Percentiles rank a stretch among this genome's conserved stretches.
These are phyloP conservation scores for Diaporthe destruens DNA, from an alignment of 2,329 filamentous ascomycete genomes.

Conservation along the genomic window DNA sequence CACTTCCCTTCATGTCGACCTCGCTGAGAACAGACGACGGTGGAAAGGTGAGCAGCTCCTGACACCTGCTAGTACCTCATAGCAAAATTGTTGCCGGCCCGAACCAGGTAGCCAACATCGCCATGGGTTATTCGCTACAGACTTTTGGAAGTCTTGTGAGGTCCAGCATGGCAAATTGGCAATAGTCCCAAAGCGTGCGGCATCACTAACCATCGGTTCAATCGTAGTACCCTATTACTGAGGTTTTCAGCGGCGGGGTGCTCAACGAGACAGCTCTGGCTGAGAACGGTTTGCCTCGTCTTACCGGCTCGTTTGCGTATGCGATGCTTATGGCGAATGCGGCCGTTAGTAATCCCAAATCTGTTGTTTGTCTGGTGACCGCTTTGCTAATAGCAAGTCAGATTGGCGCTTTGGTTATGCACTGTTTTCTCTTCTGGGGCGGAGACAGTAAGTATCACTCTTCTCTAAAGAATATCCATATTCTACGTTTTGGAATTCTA, in stretches of 20 bases:
- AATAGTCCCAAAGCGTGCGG: no score
- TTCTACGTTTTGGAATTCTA: no score
- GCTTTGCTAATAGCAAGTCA: slow-evolving; percentile 45
- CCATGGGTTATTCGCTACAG: neutral
- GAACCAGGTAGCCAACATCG: neutral
- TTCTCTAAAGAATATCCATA: no score
- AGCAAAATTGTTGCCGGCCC: no score
- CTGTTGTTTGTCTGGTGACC: rapidly evolving
- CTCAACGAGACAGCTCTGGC: slow-evolving; percentile 57
- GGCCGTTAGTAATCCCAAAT: slow-evolving; percentile 53
- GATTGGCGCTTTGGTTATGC: slow-evolving; percentile 67
- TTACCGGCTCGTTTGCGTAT: slow-evolving; percentile 65
- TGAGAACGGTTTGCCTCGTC: slow-evolving; percentile 58
- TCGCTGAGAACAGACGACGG: slow-evolving; percentile 57
- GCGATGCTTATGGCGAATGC: slow-evolving; percentile 69
- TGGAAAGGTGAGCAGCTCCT: slow-evolving; percentile 37
- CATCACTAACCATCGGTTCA: neutral
- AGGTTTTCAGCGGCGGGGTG: slow-evolving; percentile 57
- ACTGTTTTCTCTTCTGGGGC: slow-evolving; percentile 68
- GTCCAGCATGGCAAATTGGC: neutral
- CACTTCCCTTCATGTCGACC: slow-evolving; percentile 68
- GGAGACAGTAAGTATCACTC: slow-evolving; percentile 52
- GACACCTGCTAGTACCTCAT: no score
- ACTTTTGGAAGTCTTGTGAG: neutral
- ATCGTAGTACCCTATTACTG: slow-evolving; percentile 52